Evolutionary conservation across 2,329 filamentous ascomycete genomes (phyloP), one percentile per base, ranked within the genome.

Genomic region (Thelonectria discophora): DNA sequence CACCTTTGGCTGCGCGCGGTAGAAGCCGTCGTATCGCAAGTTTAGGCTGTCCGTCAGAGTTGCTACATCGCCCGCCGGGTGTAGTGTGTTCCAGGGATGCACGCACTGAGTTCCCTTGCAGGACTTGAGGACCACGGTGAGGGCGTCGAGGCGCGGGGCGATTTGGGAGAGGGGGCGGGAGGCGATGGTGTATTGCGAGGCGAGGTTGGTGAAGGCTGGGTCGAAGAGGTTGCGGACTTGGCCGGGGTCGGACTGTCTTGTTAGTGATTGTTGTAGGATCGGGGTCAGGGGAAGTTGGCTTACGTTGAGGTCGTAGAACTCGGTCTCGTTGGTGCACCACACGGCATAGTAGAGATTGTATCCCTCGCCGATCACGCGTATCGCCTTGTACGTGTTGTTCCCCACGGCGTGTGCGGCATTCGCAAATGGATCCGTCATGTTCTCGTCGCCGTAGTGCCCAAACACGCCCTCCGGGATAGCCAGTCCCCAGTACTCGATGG

Each of bases 281-380:
- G 7, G 42, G 13, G 21, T 4, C 21, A 24, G 21, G 21, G 21
- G 18, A 12, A 11, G 13, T 17, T 21, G 10, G 60, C 76, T 61
- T 72, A 84, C 84, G 53, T 76, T 81, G 20, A 88, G 65, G 24
- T 85, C 78, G 64, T 83, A 86, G 2, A 82, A 75, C 61, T 84
- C 80, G n/a, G 80, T 76, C 63, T 73, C 69, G 43, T 81, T 80
- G 6, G 75, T 82, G 68, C 84, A 86, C 83, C 83, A 85, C 1
- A 86, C 82, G 0, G 80, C 81, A 60, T 87, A 88, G 64, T 84
- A 82, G 3, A 86, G 68, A 60, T 79, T 84, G 60, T 86, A 87
- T 3, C 74, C 73, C 1, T 79, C 68, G 0, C 77, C 75, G 1
- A 81, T 73, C 1, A 86, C 65, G 1, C 84, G 79, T 0, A 86